Percentiles rank a stretch among this genome's conserved stretches.
These are phyloP conservation scores for Saururus chinensis DNA, from an alignment of 164 flowering plant species.

Conservation along the genomic window DNA sequence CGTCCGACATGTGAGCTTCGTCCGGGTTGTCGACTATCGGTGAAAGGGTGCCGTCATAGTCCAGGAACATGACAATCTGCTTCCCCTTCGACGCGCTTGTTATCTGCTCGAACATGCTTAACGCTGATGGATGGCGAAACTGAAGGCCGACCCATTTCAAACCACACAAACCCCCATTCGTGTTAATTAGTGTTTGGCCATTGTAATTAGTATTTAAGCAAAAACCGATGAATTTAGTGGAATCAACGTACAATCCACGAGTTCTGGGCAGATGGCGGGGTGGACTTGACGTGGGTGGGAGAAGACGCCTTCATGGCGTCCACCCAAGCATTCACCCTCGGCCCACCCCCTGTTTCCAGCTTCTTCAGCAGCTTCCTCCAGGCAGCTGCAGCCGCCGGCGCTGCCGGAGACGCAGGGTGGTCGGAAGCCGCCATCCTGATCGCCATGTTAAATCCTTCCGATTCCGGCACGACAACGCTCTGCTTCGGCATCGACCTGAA, in stretches of 20 bases:
- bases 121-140: conserved; percentile 69
- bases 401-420: conserved; percentile 4
- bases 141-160: conserved; percentile 15
- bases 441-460: conserved; percentile 14
- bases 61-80: conserved; percentile 75
- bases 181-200: not conserved
- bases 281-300: conserved; percentile 52
- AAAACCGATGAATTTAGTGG: not conserved
- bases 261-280: conserved; percentile 10
- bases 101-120: conserved; percentile 63
- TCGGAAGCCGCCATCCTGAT: conserved; percentile 16
- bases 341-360: conserved; percentile 32
- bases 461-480: conserved; percentile 33
- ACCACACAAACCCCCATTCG: not conserved
- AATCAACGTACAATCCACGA: conserved; percentile 31
- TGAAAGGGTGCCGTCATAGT: conserved; percentile 87
- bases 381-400: conserved; percentile 12
- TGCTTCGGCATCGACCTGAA: conserved; percentile 42
- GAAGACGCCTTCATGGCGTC: conserved; percentile 88
- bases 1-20: conserved; percentile 69
- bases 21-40: conserved; percentile 88
- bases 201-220: too few species aligned
- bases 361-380: conserved; percentile 26
- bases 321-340: conserved; percentile 37
- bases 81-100: conserved; percentile 59